A percentile compares a stretch with the other conserved stretches of the same genome.
These are phyloP conservation scores for Didymella exigua DNA, from an alignment of 2,329 filamentous ascomycete species.

Conservation along the genomic window DNA sequence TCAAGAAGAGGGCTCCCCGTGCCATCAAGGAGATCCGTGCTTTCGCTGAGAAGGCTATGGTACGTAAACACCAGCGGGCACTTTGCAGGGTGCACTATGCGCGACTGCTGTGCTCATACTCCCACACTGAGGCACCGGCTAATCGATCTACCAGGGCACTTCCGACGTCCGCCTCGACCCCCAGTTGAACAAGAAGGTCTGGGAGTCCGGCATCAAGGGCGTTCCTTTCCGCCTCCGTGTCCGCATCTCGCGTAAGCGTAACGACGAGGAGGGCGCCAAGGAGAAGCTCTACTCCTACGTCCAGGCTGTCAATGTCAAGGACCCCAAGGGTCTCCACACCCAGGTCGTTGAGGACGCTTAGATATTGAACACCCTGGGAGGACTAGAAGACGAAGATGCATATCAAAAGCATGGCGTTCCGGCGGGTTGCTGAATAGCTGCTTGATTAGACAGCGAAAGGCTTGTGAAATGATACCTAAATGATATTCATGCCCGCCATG, in stretches of 20 bases:
- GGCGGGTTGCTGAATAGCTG: constrained; percentile 46
- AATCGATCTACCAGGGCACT: constrained; percentile 72
- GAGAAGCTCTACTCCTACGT: constrained; percentile 99
- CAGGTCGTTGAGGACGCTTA: constrained; percentile 77
- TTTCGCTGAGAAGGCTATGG: constrained; percentile 94
- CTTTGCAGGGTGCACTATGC: background rate
- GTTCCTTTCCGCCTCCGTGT: constrained; percentile 96
- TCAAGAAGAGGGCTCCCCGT: constrained; percentile 99
- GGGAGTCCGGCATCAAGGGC: constrained; percentile 99
- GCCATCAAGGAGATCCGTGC: constrained; percentile 99
- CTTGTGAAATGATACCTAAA: constrained; percentile 45
- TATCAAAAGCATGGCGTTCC: constrained; percentile 45
- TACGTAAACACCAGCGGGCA: constrained; percentile 59
- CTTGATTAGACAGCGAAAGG: constrained; percentile 37
- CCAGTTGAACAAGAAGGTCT: constrained; percentile 99
- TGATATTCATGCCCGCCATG: constrained; percentile 41
- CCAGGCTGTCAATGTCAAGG: constrained; percentile 99
- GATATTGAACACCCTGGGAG: constrained; percentile 23
- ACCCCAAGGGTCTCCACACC: constrained; percentile 96
- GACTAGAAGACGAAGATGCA: constrained; percentile 31
- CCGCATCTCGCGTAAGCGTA: constrained; percentile 99
- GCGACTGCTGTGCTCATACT: background rate
- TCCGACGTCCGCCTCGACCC: constrained; percentile 97
- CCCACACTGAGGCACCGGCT: constrained; percentile 7
- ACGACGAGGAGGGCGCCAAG: constrained; percentile 99